Conservation (phyloP, 768 basidiomycete genomes). For the Naganishia vaughanmartiniae region DNA sequence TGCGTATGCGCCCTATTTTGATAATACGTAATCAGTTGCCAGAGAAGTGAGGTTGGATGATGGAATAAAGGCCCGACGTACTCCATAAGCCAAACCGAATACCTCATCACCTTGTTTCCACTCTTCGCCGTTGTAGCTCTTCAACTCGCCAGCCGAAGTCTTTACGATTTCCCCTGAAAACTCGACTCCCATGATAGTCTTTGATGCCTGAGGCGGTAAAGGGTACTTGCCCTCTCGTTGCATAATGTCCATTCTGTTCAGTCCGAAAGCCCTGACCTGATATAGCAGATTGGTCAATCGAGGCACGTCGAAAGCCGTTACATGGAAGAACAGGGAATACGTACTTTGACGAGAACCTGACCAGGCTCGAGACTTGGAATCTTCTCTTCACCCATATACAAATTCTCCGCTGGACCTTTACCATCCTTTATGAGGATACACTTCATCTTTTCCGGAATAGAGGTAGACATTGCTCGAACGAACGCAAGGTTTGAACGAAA, state of each 20-base stretch:
- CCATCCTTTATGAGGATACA: constrained; percentile 75
- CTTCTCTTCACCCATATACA: constrained; percentile 71
- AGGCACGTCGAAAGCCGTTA: not conserved
- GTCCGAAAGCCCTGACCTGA: constrained; percentile 76
- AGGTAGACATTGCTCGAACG: constrained; percentile 12
- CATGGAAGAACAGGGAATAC: constrained; percentile 29
- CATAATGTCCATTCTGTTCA: constrained; percentile 79
- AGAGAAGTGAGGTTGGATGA: not conserved
- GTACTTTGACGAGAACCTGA: constrained; percentile 77
- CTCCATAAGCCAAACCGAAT: constrained; percentile 74
- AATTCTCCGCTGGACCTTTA: constrained; percentile 70
- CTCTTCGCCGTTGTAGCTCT: constrained; percentile 62
- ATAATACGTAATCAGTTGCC: not conserved
- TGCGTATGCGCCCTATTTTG: constrained; percentile 81
- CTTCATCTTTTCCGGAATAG: constrained; percentile 59
- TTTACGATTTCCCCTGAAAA: constrained; percentile 69
- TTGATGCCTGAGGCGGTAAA: constrained; percentile 69
- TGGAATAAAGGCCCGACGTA: constrained; percentile 54
- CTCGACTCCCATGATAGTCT: constrained; percentile 75
- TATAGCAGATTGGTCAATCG: not conserved
- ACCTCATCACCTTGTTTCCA: constrained; percentile 71
- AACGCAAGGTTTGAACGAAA: not conserved
- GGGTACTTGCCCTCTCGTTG: constrained; percentile 62
- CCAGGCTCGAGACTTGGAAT: constrained; percentile 62
- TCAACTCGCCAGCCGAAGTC: constrained; percentile 58